Base-by-base conservation (phyloP, 2,329 filamentous ascomycete species). In the Magnaporthiopsis rhizophila region DNA sequence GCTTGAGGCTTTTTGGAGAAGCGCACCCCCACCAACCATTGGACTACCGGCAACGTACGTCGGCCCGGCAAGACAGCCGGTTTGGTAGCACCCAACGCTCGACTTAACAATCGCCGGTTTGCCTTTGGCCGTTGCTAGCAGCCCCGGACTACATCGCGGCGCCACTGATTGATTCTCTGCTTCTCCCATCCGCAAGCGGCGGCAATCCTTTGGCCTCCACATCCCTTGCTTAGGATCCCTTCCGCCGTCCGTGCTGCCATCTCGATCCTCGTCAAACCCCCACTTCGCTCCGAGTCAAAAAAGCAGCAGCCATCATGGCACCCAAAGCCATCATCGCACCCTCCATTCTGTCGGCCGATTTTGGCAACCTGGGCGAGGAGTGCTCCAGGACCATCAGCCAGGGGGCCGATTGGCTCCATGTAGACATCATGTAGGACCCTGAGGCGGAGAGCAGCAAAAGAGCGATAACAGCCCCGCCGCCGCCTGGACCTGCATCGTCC, bases 271-370 rank as follows among this genome's bases (percentile, higher is more conserved):
- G 45, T 3, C 45, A 53, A 53, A 53, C 45, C 45, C 45, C 45
- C 45, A 53, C 45, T 24, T 53, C 45, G 45, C 45, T 24, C 45
- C 18, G 18, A 53, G 9, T 11, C 45, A 53, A 21, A 63, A 63
- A 64, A 66, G n/a, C n/a, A 64, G 66, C 58, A n/a, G 32, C 21
- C 26, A 80, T 66, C 68, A 98, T 98, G 94, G 82, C 91, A 65
- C 95, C 94, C 30, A 87, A 89, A 67, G 90, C 95, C 61, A 97
- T 99, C 76, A 97, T 99, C 72, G 94, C 94, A 21, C 95, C 95
- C 36, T 98, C 94, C n/a, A 98, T 99, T 71, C 88, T 99, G 66
- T 96, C 93, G 72, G 94, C 94, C 69, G 94, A 99, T 83, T 99
- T 99, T 79, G 93, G 87, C 73, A 83, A 89, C 69, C 85, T 99